These are phyloP conservation scores for Xerophyta viscosa DNA, from an alignment of 106 monocot species.

Conservation along the genomic window DNA sequence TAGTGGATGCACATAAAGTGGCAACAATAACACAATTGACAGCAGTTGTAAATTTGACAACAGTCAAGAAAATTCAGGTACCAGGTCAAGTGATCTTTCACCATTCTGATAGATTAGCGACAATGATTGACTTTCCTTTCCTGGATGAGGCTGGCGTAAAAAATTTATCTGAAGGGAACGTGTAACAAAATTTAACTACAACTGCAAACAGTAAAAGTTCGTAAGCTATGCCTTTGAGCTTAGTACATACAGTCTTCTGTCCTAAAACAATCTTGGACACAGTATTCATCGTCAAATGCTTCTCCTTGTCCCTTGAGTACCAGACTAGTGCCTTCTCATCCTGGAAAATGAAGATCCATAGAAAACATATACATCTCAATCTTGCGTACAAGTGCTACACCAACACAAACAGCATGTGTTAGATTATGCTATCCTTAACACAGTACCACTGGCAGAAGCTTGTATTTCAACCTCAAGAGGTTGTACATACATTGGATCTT, in stretches of 20 bases:
- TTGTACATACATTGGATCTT: too few relatives aligned
- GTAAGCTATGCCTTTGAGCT: neutral
- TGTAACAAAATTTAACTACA: too few relatives aligned
- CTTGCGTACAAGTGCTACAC: too few relatives aligned
- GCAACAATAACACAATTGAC: neutral
- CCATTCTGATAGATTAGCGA: conserved; percentile 65
- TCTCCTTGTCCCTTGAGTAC: conserved; percentile 69
- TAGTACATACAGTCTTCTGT: conserved; percentile 58
- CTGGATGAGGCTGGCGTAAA: conserved; percentile 38
- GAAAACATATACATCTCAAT: too few relatives aligned
- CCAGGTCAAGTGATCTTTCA: conserved; percentile 67
- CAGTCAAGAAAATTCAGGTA: conserved; percentile 10
- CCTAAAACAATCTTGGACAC: conserved; percentile 54
- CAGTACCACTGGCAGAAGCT: too few relatives aligned
- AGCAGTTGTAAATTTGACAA: too few relatives aligned
- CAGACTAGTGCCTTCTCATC: conserved; percentile 72
- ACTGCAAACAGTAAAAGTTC: neutral
- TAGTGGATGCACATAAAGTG: too few relatives aligned
- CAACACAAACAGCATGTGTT: too few relatives aligned
- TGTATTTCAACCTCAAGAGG: too few relatives aligned
- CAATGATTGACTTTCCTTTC: conserved; percentile 52
- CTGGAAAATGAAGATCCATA: conserved; percentile 34
- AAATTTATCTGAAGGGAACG: conserved; percentile 80
- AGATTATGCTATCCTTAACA: too few relatives aligned
- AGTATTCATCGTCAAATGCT: conserved; percentile 38